Percentiles rank a stretch among this genome's conserved stretches.
Conservation (phyloP, 305 asterid species). For the Ilex paraguariensis region DNA sequence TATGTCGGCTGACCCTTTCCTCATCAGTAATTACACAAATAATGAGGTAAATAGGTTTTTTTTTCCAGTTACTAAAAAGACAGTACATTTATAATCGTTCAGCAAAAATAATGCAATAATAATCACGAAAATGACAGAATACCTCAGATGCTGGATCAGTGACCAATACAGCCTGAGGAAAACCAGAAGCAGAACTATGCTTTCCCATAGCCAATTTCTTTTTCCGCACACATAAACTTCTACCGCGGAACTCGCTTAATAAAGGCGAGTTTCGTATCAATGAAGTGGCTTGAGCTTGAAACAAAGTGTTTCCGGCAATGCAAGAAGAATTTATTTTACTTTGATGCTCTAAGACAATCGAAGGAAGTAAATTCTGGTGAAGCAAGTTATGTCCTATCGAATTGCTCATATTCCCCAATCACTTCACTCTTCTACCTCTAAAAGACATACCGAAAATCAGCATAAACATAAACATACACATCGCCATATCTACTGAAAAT, state of each 20-base stretch:
- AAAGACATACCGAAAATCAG: no score
- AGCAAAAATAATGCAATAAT: no score
- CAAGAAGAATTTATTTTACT: conserved; percentile 54
- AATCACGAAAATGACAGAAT: conserved; percentile 2
- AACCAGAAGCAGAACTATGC: conserved; percentile 29
- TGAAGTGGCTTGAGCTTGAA: conserved; percentile 62
- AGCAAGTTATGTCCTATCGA: conserved; percentile 74
- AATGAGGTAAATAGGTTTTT: background rate
- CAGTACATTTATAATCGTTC: background rate
- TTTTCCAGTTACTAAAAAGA: background rate
- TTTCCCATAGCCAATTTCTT: conserved; percentile 53
- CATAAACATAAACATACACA: background rate
- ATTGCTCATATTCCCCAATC: conserved; percentile 53
- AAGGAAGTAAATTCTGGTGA: conserved; percentile 61
- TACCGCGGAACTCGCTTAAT: conserved; percentile 58
- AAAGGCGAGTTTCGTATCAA: conserved; percentile 42
- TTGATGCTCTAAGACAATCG: conserved; percentile 49
- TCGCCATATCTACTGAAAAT: no score
- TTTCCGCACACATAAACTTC: conserved; percentile 36
- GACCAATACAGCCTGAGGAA: conserved; percentile 60
- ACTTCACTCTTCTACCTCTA: conserved; percentile 5
- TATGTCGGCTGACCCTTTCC: no score
- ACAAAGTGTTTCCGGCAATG: conserved; percentile 61
- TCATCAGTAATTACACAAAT: background rate
- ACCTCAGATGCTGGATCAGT: conserved; percentile 61